Evolutionary conservation across 2,329 filamentous ascomycete species (phyloP), one percentile per base, ranked within the genome.

Genomic region (Juglanconis juglandina): DNA sequence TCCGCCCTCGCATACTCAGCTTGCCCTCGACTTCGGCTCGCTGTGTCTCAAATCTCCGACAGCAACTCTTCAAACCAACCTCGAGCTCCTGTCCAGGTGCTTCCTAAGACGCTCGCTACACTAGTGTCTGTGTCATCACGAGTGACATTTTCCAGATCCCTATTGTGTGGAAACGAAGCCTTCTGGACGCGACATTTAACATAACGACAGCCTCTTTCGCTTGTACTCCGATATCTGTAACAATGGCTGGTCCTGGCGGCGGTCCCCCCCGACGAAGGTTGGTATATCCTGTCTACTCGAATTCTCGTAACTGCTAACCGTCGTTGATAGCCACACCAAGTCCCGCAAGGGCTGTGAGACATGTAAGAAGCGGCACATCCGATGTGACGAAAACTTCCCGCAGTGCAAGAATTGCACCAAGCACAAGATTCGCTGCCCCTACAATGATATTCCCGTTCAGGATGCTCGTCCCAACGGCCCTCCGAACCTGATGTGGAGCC

Each of bases 381-480:
- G 95, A 70, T 99, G 95, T 78, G 95, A 99, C 72, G 95, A 99
- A 76, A 96, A 87, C 68, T 97, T 96, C 71, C 95, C 95, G 55
- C 95, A 99, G 84, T 99, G 94, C 92, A 96, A 81, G 69, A 99
- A 99, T 77, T 99, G 95, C 78, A 97, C 94, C 64, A 99, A 98
- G 79, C 95, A 99, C 79, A 96, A 97, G 79, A 95, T 96, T 69
- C 90, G 93, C 70, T 99, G 95, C 77, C 95, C 96, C 69, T 99
- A 98, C 80, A 96, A 96, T 82, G 93, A 98, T 72, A 87, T 88
- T 71, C 85, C 90, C 53, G 81, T 85, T 50, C 82, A 88, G 60
- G 87, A 90, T 66, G 80, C 85, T 67, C 79, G 85, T 66, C 81
- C 83, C 42, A 79, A 80, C 47, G 85, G 84, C 65, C 85, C 86